Percentiles rank a stretch among this genome's conserved stretches.
These are phyloP conservation scores for Phalaenopsis aphrodite DNA, from an alignment of 106 monocot species.

Conservation along the genomic window DNA sequence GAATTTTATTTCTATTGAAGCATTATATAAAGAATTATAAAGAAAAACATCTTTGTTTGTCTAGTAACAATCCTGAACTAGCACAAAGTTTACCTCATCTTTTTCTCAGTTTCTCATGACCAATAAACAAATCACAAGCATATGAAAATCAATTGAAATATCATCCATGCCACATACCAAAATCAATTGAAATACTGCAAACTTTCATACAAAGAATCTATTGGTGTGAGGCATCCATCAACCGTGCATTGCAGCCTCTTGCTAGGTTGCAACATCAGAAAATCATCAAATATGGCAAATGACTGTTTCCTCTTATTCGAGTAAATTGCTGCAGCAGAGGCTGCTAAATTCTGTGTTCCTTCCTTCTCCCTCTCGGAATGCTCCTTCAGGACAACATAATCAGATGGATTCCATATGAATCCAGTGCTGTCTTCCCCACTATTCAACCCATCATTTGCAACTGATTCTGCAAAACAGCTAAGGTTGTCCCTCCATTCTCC, in stretches of 20 bases:
- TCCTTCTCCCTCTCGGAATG: background rate
- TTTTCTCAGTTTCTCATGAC: too few relatives aligned
- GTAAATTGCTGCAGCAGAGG: background rate
- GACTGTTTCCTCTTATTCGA: background rate
- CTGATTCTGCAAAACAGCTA: background rate
- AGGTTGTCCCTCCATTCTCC: background rate
- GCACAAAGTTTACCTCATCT: too few relatives aligned
- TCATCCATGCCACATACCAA: too few relatives aligned
- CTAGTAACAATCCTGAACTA: too few relatives aligned
- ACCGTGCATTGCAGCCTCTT: background rate
- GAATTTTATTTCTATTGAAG: too few relatives aligned
- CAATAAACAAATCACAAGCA: too few relatives aligned
- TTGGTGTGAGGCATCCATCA: background rate
- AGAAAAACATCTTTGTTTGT: too few relatives aligned
- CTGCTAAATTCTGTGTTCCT: background rate
- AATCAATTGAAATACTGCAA: too few relatives aligned
- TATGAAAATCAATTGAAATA: too few relatives aligned
- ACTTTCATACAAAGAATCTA: too few relatives aligned
- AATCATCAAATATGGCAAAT: background rate
- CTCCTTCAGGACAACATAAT: background rate
- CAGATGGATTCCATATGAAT: background rate
- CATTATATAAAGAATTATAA: too few relatives aligned
- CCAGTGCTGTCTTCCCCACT: too few relatives aligned
- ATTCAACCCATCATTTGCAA: background rate
- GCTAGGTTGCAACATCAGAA: background rate